These are phyloP conservation scores for Urochloa ruziziensis DNA, from an alignment of 176 grass and related monocot species.

Conservation along the genomic window DNA sequence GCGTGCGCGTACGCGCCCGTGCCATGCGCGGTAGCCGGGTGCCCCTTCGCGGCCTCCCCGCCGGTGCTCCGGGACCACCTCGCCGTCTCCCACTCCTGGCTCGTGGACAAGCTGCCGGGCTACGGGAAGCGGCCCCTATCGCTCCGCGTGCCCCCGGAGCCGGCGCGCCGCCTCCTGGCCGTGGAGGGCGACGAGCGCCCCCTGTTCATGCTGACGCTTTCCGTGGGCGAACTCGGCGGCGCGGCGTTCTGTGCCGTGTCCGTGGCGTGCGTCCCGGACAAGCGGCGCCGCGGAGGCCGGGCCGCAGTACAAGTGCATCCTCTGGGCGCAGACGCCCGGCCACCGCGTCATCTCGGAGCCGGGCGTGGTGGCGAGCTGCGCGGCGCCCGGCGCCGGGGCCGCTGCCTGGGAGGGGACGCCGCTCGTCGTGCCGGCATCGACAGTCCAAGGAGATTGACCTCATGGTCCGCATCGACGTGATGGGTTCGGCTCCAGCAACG, in stretches of 20 bases:
- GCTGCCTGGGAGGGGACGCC: background rate
- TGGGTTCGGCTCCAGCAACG: too few species aligned
- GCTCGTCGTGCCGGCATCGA: too few species aligned
- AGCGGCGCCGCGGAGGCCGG: background rate
- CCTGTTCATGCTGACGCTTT: background rate
- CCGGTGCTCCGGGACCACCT: background rate
- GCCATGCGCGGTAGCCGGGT: background rate
- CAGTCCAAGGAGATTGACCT: background rate
- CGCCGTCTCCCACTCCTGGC: background rate
- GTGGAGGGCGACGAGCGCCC: background rate
- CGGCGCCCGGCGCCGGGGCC: background rate
- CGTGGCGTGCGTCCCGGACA: constrained; percentile 4
- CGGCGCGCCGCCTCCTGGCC: background rate
- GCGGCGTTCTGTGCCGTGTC: background rate
- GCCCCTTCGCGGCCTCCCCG: background rate
- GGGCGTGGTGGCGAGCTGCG: background rate
- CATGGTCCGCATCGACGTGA: background rate
- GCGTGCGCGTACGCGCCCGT: background rate
- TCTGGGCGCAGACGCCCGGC: background rate
- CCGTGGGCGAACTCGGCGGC: background rate
- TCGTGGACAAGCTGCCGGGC: background rate
- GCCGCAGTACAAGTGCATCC: background rate
- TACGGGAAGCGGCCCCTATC: background rate
- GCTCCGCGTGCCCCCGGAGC: background rate
- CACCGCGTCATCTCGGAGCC: background rate